These are phyloP conservation scores for Massarina eburnea DNA, from an alignment of 2,329 filamentous ascomycete species.

Conservation along the genomic window DNA sequence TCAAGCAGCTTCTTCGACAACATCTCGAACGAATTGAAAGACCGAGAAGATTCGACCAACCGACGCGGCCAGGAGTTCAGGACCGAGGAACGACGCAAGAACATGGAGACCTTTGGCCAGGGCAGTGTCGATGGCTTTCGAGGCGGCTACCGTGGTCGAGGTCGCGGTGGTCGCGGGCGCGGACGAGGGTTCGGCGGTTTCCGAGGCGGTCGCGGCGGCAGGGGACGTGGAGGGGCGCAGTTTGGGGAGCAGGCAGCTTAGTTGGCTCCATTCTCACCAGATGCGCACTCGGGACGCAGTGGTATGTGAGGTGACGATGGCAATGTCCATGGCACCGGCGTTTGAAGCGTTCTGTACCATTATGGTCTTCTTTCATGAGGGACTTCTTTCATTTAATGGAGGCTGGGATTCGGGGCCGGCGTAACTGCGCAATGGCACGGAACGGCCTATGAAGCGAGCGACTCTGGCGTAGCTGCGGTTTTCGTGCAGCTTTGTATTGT, in stretches of 20 bases:
- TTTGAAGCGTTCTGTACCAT: too few species aligned
- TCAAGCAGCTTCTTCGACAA: slow-evolving; percentile 94
- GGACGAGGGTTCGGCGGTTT: slow-evolving; percentile 45
- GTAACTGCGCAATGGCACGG: too few species aligned
- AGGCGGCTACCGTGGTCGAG: slow-evolving; percentile 76
- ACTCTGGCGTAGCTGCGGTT: too few species aligned
- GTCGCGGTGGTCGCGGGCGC: slow-evolving; percentile 67
- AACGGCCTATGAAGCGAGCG: too few species aligned
- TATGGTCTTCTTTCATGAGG: too few species aligned
- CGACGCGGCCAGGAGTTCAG: slow-evolving; percentile 81
- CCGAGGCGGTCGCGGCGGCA: slow-evolving; percentile 42
- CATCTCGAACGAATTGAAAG: slow-evolving; percentile 90
- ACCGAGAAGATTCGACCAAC: slow-evolving; percentile 71
- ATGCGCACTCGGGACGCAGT: background rate
- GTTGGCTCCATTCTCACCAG: background rate
- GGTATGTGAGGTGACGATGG: background rate
- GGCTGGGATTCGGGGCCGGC: too few species aligned
- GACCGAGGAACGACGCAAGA: slow-evolving; percentile 89
- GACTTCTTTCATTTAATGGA: too few species aligned
- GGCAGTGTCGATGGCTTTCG: slow-evolving; percentile 87
- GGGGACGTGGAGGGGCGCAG: slow-evolving; percentile 26
- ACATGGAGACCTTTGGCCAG: slow-evolving; percentile 97
- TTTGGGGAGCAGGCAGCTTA: slow-evolving; percentile 23
- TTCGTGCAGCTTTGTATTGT: too few species aligned
- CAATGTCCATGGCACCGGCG: too few species aligned